Percentiles rank a stretch among this genome's conserved stretches.
phyloP scores from a whole-genome alignment of 2,329 filamentous ascomycete species.

The Colletotrichum tanaceti region DNA sequence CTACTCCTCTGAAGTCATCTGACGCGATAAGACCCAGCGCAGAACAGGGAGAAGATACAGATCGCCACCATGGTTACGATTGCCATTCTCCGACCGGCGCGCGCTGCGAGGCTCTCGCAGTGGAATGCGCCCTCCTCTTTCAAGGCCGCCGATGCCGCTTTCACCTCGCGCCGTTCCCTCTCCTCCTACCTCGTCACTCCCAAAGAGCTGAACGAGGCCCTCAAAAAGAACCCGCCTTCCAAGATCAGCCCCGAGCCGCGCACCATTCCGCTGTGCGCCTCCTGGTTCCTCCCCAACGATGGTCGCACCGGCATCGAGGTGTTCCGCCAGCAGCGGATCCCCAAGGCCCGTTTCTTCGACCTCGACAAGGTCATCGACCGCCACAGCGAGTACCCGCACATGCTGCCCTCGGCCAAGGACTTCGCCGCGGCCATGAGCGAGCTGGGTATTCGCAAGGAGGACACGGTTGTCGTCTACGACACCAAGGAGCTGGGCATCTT shows the following conservation, averaged over 20 bases:
- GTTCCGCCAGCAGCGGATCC: slow-evolving; percentile 86
- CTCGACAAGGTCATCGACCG: slow-evolving; percentile 91
- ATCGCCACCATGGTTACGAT: slow-evolving; percentile 55
- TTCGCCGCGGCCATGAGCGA: slow-evolving; percentile 91
- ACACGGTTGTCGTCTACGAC: slow-evolving; percentile 95
- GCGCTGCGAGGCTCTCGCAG: slow-evolving; percentile 52
- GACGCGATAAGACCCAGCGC: slow-evolving; percentile 13
- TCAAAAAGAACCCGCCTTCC: slow-evolving; percentile 83
- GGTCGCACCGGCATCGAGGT: slow-evolving; percentile 82
- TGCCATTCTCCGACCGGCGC: slow-evolving; percentile 56
- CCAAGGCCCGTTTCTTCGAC: slow-evolving; percentile 94
- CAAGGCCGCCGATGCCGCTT: slow-evolving; percentile 49
- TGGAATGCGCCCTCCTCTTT: slow-evolving; percentile 49
- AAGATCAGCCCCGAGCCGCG: slow-evolving; percentile 84
- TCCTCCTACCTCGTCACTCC: slow-evolving; percentile 89
- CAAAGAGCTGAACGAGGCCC: slow-evolving; percentile 80
- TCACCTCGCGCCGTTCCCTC: slow-evolving; percentile 63
- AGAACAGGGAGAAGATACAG: not conserved
- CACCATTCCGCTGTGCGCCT: slow-evolving; percentile 88
- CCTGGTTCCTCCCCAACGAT: slow-evolving; percentile 98
- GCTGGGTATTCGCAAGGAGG: slow-evolving; percentile 86
- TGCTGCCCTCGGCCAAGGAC: slow-evolving; percentile 84
- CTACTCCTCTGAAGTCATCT: slow-evolving; percentile 17
- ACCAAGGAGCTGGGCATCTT: slow-evolving; percentile 92
- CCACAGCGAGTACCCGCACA: slow-evolving; percentile 91